Conservation (phyloP, 495 filamentous ascomycete species). For the Elasticomyces elasticus region DNA sequence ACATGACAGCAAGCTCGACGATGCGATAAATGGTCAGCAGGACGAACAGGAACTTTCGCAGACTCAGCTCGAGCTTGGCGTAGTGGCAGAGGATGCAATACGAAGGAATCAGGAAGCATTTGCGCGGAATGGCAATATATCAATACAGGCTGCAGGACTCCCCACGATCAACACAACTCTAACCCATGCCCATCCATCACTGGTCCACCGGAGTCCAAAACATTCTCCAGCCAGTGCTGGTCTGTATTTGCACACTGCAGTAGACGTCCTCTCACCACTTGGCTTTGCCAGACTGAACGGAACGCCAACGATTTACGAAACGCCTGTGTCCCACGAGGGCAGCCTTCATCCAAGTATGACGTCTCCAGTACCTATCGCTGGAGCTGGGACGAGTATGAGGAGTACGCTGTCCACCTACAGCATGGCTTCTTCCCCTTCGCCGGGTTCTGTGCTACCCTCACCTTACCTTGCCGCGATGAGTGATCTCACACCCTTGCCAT, state of each 20-base stretch:
- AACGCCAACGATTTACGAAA: constrained; percentile 18
- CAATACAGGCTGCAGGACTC: not conserved
- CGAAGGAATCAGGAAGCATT: constrained; percentile 1
- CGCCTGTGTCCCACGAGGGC: constrained; percentile 8
- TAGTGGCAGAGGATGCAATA: not conserved
- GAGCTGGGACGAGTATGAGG: constrained; percentile 3
- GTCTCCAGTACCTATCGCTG: constrained; percentile 12
- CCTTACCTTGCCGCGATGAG: constrained; percentile 73
- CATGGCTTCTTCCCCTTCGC: constrained; percentile 44
- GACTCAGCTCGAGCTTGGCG: not conserved
- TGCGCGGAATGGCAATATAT: not conserved
- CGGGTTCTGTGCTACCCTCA: constrained; percentile 50
- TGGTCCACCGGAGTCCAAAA: not conserved
- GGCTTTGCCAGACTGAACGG: constrained; percentile 2
- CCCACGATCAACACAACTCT: constrained; percentile 5
- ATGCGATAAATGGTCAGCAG: too few relatives aligned
- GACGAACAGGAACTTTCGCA: not conserved
- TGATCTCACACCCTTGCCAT: constrained; percentile 87
- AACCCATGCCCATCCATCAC: not conserved
- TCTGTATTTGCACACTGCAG: constrained; percentile 5
- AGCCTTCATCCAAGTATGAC: not conserved
- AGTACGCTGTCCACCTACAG: constrained; percentile 26
- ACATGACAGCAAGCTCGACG: not conserved
- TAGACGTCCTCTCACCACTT: not conserved
- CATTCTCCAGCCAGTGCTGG: constrained; percentile 1